Percentiles rank a stretch among this genome's conserved stretches.
These are phyloP conservation scores for Dothideomycetidae sp. DNA, from an alignment of 2,329 filamentous ascomycete genomes.

Conservation along the genomic window DNA sequence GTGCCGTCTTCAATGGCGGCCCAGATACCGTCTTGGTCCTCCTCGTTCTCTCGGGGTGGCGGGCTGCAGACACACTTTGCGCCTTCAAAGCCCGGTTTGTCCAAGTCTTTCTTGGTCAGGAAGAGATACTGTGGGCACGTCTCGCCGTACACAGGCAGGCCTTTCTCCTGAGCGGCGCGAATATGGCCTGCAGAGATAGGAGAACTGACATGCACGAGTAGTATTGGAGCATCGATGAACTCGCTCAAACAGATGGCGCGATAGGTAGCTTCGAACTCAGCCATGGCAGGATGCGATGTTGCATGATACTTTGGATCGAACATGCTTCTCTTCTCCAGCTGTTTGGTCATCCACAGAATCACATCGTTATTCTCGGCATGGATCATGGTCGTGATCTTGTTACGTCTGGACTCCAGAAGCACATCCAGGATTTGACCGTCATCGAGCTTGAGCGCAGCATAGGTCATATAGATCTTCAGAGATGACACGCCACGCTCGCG, in stretches of 20 bases:
- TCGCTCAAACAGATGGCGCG: conserved; percentile 37
- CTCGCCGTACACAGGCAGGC: conserved; percentile 25
- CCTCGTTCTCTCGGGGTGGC: conserved; percentile 19
- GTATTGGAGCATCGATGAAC: conserved; percentile 36
- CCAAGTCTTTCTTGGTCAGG: conserved; percentile 21
- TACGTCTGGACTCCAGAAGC: conserved; percentile 32
- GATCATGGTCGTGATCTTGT: conserved; percentile 36
- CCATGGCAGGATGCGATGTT: conserved; percentile 31
- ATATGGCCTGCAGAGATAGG: conserved; percentile 22
- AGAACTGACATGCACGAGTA: conserved; percentile 40
- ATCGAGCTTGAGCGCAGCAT: conserved; percentile 35
- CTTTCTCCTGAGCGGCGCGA: conserved; percentile 21
- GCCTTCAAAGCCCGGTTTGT: conserved; percentile 23
- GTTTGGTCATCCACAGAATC: conserved; percentile 29
- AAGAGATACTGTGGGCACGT: conserved; percentile 27
- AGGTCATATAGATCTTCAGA: conserved; percentile 42
- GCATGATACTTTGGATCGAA: conserved; percentile 33
- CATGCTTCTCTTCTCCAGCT: conserved; percentile 27
- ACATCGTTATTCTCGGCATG: conserved; percentile 37
- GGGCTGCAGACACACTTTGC: conserved; percentile 25
- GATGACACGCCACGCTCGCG: conserved; percentile 32
- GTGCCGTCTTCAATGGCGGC: conserved; percentile 23
- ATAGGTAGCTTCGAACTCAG: conserved; percentile 37
- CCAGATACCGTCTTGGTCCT: conserved; percentile 24
- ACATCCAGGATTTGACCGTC: conserved; percentile 39